Base-by-base conservation (phyloP, 306 rosid species). In the Fragaria iinumae region DNA sequence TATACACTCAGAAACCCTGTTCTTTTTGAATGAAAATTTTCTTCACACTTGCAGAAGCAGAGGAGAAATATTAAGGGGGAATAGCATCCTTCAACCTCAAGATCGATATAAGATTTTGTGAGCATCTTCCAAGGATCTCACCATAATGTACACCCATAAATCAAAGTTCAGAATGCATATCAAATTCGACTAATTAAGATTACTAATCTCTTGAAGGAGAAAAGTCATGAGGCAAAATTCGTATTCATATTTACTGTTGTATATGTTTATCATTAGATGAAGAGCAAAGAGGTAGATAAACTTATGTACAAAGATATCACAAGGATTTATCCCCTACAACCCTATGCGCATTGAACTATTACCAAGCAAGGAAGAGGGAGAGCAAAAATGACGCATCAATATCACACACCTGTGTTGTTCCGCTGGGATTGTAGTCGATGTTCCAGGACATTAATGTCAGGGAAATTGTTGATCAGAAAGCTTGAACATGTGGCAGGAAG, bases 291-390 rank as follows among this genome's bases (percentile, higher is more conserved):
- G 41, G 47, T 65, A 65, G 23, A 56, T 10, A 72, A 67, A 74
- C 69, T 59, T 52, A 89, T 87, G 79, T 87, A 87, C 89, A 89
- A 20, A 72, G 78, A 79, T 71, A 79, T 78, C 52, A 73, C 48
- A 53, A 21, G 62, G 45, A 63, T 71, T 59, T 79, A 60, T 67
- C 55, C 85, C 81, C 53, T 34, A 39, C 53, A 55, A 49, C 53
- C 32, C n/a, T 29, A 36, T 69, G 29, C 44, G 11, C 52, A 11
- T 41, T 16, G 52, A 43, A 17, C 71, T 56, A 59, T 21, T 41
- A 71, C 74, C 43, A 69, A 50, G 69, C n/a, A 59, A 34, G 72
- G 55, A 71, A 71, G n/a, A 68, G 60, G 67, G 55, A 64, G 14
- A 72, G 16, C 69, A 55, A 11, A 27, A 77, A 60, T 77, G 67